Evolutionary conservation across 768 basidiomycete genomes (phyloP), one percentile per base, ranked within the genome.

Genomic region (Dentipellis fragilis): DNA sequence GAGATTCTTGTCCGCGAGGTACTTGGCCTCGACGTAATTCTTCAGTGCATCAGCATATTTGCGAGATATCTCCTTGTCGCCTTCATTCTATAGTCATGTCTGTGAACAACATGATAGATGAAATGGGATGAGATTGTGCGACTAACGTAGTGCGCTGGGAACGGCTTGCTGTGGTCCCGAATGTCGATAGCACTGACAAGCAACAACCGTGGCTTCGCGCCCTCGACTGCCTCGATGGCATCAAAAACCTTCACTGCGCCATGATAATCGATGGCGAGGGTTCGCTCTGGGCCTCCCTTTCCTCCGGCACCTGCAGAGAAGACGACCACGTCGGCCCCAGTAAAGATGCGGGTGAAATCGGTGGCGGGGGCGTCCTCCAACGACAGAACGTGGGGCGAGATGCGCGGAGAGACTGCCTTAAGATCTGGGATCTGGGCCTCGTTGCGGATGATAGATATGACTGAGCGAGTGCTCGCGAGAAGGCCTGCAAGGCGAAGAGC

Each of bases 161-260:
- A 67, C 4, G 42, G 42, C 59, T 72, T 73, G 12, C 73, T 69
- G 14, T 72, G 74, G 60, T 83, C 71, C 36, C 84, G 69, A 0
- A 80, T 64, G 63, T 86, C 83, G 16, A 83, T 67, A 1, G 79
- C 78, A 17, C 82, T 83, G 36, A 87, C 78, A 54, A 83, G 65
- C 45, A 85, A 72, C 51, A 85, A 64, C 53, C 80, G 66, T 36
- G 81, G 81, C 57, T 75, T 77, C n/a, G 61, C 54, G 1, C 72
- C 72, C 47, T 75, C 61, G 2, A 81, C 69, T 0, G 48, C 68
- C 64, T 85, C 84, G 52, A 87, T 71, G 0, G 83, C 85, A 63
- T 87, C 84, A 62, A 81, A 86, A 1, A 84, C 76, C 67, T 86
- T 87, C 38, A 87, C 58, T 0, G 83, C 83, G 9, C 83, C 84